Evolutionary conservation across 2,329 filamentous ascomycete genomes (phyloP), one percentile per base, ranked within the genome.

Genomic region (Herpotrichia juniperi): DNA sequence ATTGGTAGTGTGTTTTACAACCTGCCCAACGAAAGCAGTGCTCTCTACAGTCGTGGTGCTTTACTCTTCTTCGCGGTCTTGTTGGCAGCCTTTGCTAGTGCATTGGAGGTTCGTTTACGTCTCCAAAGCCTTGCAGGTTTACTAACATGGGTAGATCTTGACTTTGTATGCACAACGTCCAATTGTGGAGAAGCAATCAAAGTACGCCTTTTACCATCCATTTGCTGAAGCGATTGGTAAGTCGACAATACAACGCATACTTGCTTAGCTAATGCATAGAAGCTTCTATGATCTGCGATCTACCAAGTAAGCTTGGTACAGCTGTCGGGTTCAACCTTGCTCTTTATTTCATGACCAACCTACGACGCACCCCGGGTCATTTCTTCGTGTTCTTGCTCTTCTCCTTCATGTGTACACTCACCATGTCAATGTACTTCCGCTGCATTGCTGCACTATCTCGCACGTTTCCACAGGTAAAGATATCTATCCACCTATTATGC

Each of bases 131-230:
- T n/a, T n/a, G n/a, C n/a, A n/a, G n/a, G n/a, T n/a, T n/a, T n/a
- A n/a, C n/a, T n/a, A n/a, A n/a, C n/a, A n/a, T n/a, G n/a, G n/a
- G n/a, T n/a, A n/a, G n/a, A n/a, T n/a, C n/a, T n/a, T n/a, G n/a
- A n/a, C n/a, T n/a, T n/a, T n/a, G n/a, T n/a, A n/a, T n/a, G n/a
- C n/a, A n/a, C n/a, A n/a, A 81, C 87, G 92, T 22, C 88, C 89
- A 1, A 94, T 96, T 62, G 89, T 96, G 50, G 91, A 96, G 68
- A 96, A 96, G 71, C 92, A 96, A 60, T 74, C 80, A 44, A 84
- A 87, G 44, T 96, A 96, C 68, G 91, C 91, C 11, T 81, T 96
- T 19, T 96, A 96, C 66, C 91, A 93, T 64, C 90, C 92, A 0
- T 90, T 87, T 8, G 87, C 91, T 11, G 91, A 96, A 78, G 89